Base-by-base conservation (phyloP, 2,329 filamentous ascomycete species). In the Pseudomassariella vexata region DNA sequence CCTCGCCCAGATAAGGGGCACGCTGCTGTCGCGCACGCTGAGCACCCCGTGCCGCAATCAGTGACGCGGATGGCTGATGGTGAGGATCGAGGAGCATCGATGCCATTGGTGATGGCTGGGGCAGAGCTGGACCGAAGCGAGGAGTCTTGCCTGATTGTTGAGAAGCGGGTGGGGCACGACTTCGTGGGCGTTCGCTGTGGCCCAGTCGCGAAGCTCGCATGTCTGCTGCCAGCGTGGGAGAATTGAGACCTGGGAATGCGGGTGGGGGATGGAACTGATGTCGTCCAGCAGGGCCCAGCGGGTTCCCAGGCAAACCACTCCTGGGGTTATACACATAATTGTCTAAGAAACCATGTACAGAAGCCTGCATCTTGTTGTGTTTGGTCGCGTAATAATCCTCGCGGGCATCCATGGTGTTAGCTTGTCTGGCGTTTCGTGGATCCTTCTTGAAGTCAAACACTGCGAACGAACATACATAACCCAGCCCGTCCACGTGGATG, bases 281-380 rank as follows among this genome's bases (percentile, higher is more conserved):
- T 37, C 66, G 71, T 32, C 59, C 57, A 3, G 69, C 69, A 3
- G 71, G 72, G 10, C 53, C 52, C 15, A 52, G 32, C 10, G 73
- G 72, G 33, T 76, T 69, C 14, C 76, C 75, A 6, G 75, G 73
- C 14, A 80, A 71, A 2, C 78, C 79, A 6, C 74, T 77, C 54
- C 79, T 81, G 4, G 80, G 78, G 47, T 86, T 85, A 29, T 80
- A 76, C 10, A 82, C 77, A 49, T 98, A 98, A 46, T 94, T 89
- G 52, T 95, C 88, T 37, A 95, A 67, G 56, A 98, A 98, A 3
- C 89, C 88, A 49, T 92, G 89, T 54, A 95, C 92, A 0, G 90
- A 96, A 11, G 88, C 85, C n/a, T 92, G 82, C 86, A 98, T 95
- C 63, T 98, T 98, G 41, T 89, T 86, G 50, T 98, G 89, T 52